Base-by-base conservation (phyloP, 495 filamentous ascomycete species). In the Pseudevernia furfuracea region DNA sequence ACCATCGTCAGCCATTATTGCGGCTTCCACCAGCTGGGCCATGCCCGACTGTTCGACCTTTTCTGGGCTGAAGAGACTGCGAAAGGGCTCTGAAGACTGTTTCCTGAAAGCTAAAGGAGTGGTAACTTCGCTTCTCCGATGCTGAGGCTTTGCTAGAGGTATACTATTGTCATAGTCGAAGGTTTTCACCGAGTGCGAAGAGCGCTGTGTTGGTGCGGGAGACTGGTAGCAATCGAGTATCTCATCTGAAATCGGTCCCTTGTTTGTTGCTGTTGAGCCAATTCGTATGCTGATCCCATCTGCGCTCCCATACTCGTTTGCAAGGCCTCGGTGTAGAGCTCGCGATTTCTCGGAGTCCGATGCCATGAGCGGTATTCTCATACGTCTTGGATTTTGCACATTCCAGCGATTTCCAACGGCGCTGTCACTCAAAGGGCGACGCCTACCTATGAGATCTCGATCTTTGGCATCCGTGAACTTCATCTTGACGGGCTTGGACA, bases 391-490 rank as follows among this genome's bases (percentile, higher is more conserved):
- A 12, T 9, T 4, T 36, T 23, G 21, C 3, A 23, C n/a, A 1
- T 61, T 52, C 32, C 41, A 37, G 25, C 37, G 39, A 4, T 37
- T 49, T 15, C 34, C 3, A 34, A 43, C 14, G 12, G 44, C 36
- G 39, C 44, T 56, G 15, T 43, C 19, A 21, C 57, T 67, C n/a
- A 69, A 15, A 15, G 48, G 60, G 9, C 67, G 60, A 32, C 69
- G 69, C 37, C 65, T 71, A 15, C 69, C 69, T 44, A 71, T 71
- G 46, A 60, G 48, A 43, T 67, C 64, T 58, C 65, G 46, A 60
- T 71, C 65, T 58, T 69, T 38, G 14, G 52, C 53, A 32, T 59
- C 62, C 30, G 60, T 61, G 58, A 69, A 69, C 19, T 64, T 58
- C 58, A 69, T 65, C 37, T 66, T 67, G n/a, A 64, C 48, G 43